Evolutionary conservation across 306 rosid genomes (phyloP), one percentile per base, ranked within the genome.

Genomic region (Acacia melanoxylon): DNA sequence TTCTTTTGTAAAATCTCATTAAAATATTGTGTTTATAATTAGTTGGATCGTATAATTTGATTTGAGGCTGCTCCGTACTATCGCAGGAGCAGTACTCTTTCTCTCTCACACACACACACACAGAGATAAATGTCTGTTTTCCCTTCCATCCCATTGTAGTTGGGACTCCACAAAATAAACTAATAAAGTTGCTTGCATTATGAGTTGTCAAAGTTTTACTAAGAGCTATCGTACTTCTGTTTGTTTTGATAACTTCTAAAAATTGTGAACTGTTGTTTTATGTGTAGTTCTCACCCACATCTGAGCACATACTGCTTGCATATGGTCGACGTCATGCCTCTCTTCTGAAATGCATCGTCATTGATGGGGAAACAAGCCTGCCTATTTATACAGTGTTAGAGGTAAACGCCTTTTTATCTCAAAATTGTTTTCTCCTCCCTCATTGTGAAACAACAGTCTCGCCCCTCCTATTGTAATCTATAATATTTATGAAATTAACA

Each of bases 301-400:
- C 92, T 54, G 89, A 89, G 82, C 92, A 89, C 83, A 83, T 89
- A 83, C 87, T 89, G 33, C 92, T 89, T 87, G 92, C 92, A 77
- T 87, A 89, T 81, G 92, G 92, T 78, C 90, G 90, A 16, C 90
- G 84, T 27, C 89, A 86, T 40, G 83, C 87, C 62, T 86, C 91
- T 79, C 91, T 90, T 87, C 85, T 86, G 75, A 96, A 91, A 87
- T 91, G 95, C 83, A 87, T 96, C 77, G 95, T 91, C 74, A 92
- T 94, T 83, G 98, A 96, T 80, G 98, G 97, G 68, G 98, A 96
- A 88, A 88, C 94, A 77, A 96, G 97, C 3, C 85, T 92, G 78
- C 98, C 99, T 76, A 90, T 94, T 79, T 96, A 96, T 82, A 96
- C 99, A 78, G 93, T 96, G 69, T 88, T 96, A 83, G 99, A 96